These are phyloP conservation scores for Scenedesmus sp. DNA, from an alignment of 163 green algal species.

Conservation along the genomic window DNA sequence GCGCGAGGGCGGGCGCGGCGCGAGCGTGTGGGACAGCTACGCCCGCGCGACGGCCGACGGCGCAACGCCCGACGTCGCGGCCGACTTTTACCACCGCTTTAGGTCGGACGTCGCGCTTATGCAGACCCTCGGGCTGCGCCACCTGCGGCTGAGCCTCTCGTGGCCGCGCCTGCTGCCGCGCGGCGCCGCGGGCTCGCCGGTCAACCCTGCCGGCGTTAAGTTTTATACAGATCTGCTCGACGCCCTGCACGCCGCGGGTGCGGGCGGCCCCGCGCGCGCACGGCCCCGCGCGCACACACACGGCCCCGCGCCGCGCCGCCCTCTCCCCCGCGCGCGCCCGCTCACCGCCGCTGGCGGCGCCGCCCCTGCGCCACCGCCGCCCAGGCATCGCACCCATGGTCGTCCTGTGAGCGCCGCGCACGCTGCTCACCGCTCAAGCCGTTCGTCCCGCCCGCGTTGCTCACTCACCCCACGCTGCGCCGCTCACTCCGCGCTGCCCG, in stretches of 20 bases:
- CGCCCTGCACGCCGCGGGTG: constrained; percentile 48
- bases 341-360: background rate
- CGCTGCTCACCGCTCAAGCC: no score
- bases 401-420: no score
- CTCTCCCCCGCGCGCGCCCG: no score
- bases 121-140: constrained; percentile 59
- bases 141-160: constrained; percentile 69
- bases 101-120: constrained; percentile 65
- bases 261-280: background rate
- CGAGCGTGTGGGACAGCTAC: constrained; percentile 65
- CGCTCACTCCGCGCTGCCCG: no score
- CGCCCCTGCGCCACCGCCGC: constrained; percentile 51
- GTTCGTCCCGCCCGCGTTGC: no score
- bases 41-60: constrained; percentile 53
- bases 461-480: no score
- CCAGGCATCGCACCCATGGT: constrained; percentile 66
- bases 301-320: no score
- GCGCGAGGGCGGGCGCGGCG: constrained; percentile 39
- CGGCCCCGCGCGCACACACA: no score
- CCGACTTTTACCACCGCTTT: constrained; percentile 62
- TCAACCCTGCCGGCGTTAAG: constrained; percentile 57
- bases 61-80: constrained; percentile 61
- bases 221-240: constrained; percentile 73
- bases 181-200: constrained; percentile 7
- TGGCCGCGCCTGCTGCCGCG: constrained; percentile 67